A percentile compares a stretch with the other conserved stretches of the same genome.
phyloP scores from a whole-genome alignment of 345 rosid genomes.

The Citrus hindsii region DNA sequence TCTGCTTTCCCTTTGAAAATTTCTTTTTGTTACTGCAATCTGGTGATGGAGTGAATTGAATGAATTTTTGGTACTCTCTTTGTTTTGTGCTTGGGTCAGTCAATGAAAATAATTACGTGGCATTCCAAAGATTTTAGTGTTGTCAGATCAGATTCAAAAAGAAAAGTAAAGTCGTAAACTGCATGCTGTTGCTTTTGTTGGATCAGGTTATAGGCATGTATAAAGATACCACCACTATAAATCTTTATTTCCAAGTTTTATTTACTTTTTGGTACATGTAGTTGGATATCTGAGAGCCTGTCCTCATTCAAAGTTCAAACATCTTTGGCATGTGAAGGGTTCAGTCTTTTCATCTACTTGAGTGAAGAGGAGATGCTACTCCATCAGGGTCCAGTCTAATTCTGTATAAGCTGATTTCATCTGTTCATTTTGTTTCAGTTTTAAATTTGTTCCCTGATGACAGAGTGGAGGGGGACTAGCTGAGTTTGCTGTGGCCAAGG shows the following conservation, averaged over 20 bases:
- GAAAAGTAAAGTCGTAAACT: not conserved
- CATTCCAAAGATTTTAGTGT: not conserved
- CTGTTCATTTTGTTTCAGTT: not conserved
- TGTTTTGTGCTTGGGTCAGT: not conserved
- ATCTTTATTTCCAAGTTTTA: not conserved
- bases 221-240: not conserved
- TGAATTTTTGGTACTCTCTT: not conserved
- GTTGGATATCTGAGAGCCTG: not conserved
- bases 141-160: not conserved
- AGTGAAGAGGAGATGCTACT: not conserved
- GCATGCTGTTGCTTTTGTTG: not conserved
- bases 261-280: not conserved
- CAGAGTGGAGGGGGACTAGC: slow-evolving; percentile 63
- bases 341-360: not conserved
- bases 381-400: not conserved
- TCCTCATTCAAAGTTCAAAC: not conserved
- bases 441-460: slow-evolving; percentile 2
- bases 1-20: not conserved
- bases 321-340: not conserved
- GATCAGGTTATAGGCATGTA: not conserved
- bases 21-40: not conserved
- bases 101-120: not conserved
- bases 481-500: slow-evolving; percentile 60
- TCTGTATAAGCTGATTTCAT: not conserved
- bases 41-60: not conserved